Evolutionary conservation across 1,139 yeast genomes (phyloP).

Genomic region (Candida neerlandica): DNA sequence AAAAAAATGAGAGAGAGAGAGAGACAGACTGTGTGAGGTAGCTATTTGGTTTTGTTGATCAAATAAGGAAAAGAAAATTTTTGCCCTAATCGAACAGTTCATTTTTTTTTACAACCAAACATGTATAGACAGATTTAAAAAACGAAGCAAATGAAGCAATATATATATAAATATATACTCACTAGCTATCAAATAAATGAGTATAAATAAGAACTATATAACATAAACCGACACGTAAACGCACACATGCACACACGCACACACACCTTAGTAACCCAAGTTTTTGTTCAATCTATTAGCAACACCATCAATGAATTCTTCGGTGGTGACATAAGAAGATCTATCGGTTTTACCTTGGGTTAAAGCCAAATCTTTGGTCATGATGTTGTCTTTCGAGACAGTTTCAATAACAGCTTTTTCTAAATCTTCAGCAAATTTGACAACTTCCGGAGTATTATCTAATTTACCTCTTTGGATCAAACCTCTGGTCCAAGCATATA

Average conservation of each 20-base stretch:
- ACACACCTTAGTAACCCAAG: slow-evolving; percentile 20
- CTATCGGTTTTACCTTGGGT: slow-evolving; percentile 86
- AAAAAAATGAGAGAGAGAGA: too few species aligned
- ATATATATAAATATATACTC: not conserved
- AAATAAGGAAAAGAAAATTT: too few species aligned
- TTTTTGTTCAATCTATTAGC: slow-evolving; percentile 37
- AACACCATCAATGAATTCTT: slow-evolving; percentile 87
- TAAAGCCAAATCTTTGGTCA: slow-evolving; percentile 95
- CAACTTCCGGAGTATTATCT: slow-evolving; percentile 83
- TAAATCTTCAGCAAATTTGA: slow-evolving; percentile 71
- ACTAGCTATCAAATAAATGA: slow-evolving; percentile 4
- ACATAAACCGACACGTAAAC: too few species aligned
- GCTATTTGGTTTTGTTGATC: too few species aligned
- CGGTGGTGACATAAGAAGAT: slow-evolving; percentile 79
- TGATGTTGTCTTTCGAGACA: slow-evolving; percentile 78
- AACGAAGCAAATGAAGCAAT: slow-evolving; percentile 1
- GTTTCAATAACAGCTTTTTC: slow-evolving; percentile 87
- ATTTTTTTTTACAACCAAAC: too few species aligned
- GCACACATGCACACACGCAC: too few species aligned
- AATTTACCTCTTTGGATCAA: slow-evolving; percentile 86
- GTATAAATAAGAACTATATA: slow-evolving; percentile 8
- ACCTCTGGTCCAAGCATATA: slow-evolving; percentile 96
- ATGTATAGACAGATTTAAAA: not conserved
- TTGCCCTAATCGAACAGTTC: too few species aligned
- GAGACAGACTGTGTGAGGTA: too few species aligned